phyloP scores from a whole-genome alignment of 75 land plant species.

The Cupressus sempervirens region DNA sequence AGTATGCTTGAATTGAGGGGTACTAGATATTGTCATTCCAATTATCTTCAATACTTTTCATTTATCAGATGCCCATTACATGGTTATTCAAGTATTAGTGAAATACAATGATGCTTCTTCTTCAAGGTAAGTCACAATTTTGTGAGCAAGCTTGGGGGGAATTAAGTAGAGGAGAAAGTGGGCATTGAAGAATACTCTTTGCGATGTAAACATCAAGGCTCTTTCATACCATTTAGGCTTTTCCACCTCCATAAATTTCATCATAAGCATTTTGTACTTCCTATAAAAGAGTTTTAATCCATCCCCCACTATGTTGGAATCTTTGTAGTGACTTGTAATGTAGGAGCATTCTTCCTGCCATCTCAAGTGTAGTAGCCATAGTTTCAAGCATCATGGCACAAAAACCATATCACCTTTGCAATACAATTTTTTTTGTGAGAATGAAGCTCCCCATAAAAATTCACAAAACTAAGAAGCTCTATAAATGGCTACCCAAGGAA shows the following conservation, averaged over 20 bases:
- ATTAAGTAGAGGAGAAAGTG: slow-evolving; percentile 61
- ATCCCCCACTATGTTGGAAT: slow-evolving; percentile 87
- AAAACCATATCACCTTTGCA: slow-evolving; percentile 73
- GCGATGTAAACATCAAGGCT: slow-evolving; percentile 64
- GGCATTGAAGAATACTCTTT: slow-evolving; percentile 81
- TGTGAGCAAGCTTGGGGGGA: slow-evolving; percentile 74
- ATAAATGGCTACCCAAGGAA: neutral
- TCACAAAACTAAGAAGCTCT: neutral
- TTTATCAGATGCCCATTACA: no score
- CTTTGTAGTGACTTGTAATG: slow-evolving; percentile 70
- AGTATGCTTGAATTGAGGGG: no score
- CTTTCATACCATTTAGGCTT: slow-evolving; percentile 80
- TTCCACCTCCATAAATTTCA: slow-evolving; percentile 89
- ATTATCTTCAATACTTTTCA: no score
- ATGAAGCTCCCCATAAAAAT: neutral
- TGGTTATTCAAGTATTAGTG: no score
- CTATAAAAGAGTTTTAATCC: slow-evolving; percentile 78
- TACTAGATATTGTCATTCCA: no score
- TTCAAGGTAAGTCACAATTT: slow-evolving; percentile 71
- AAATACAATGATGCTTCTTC: no score
- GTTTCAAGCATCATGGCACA: slow-evolving; percentile 94
- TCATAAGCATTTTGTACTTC: slow-evolving; percentile 90
- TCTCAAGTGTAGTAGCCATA: slow-evolving; percentile 88
- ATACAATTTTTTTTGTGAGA: neutral
- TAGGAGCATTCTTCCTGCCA: slow-evolving; percentile 88